Evolutionary conservation across 257 asterid species (phyloP).

Genomic region (Ilex aquifolium): DNA sequence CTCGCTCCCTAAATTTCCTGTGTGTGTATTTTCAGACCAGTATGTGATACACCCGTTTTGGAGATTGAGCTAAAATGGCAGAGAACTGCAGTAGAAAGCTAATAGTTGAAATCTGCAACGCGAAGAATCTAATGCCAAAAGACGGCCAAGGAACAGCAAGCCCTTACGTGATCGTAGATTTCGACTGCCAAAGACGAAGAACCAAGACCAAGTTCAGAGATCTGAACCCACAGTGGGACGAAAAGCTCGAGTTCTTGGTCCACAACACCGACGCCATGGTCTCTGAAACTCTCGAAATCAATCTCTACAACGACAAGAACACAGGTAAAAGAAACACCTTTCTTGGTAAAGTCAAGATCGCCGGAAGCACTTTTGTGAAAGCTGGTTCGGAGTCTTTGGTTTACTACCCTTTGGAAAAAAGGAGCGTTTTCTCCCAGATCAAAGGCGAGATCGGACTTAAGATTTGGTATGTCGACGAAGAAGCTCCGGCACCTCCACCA

Average conservation of each 20-base stretch:
- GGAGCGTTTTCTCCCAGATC: constrained; percentile 88
- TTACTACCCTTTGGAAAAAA: constrained; percentile 77
- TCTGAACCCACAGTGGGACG: constrained; percentile 91
- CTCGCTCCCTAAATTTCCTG: too few species aligned
- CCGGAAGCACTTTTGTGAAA: constrained; percentile 53
- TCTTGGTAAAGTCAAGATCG: constrained; percentile 76
- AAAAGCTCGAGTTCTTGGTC: constrained; percentile 64
- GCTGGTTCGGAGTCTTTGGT: constrained; percentile 57
- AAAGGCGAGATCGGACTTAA: constrained; percentile 86
- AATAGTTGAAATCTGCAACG: constrained; percentile 59
- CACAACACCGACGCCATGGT: constrained; percentile 59
- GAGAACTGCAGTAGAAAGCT: constrained; percentile 44
- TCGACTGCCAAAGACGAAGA: constrained; percentile 89
- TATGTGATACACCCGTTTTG: too few species aligned
- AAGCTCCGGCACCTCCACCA: constrained; percentile 19
- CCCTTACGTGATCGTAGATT: constrained; percentile 73
- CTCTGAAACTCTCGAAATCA: constrained; percentile 51
- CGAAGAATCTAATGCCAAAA: constrained; percentile 86
- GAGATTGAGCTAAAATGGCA: constrained; percentile 25
- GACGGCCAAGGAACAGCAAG: constrained; percentile 97
- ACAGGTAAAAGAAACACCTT: constrained; percentile 60
- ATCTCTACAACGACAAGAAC: constrained; percentile 74
- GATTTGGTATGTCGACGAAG: constrained; percentile 56
- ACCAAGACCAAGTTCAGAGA: constrained; percentile 68
- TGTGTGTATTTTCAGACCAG: too few species aligned